Base-by-base conservation (phyloP, 495 filamentous ascomycete species). In the Neurospora tetraspora region DNA sequence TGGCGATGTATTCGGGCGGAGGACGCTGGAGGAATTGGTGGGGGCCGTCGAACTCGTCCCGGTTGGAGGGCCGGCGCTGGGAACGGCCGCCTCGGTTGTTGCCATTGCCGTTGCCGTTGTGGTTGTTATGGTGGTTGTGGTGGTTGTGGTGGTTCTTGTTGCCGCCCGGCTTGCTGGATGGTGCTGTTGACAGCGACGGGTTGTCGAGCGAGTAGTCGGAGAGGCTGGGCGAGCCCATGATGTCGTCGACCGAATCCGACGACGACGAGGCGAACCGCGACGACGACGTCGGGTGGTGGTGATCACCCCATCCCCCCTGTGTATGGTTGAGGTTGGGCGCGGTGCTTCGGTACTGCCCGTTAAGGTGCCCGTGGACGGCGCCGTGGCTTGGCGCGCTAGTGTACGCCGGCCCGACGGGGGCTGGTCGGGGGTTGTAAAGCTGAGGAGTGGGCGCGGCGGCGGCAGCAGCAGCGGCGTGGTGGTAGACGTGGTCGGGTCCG, bases 31-130 rank as follows among this genome's bases (percentile, higher is more conserved):
- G 85, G 71, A 92, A 89, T 78, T 96, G 93, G 77, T 93, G 89
- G 1, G 92, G 92, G 34, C 93, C 92, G 83, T 94, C 93, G 81
- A 95, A 96, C 80, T 95, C 93, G 86, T 95, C 93, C 43, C 92
- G 87, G 83, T 92, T 93, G n/a, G 91, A 92, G 40, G 91, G 86
- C 31, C 90, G 88, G 78, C 92, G 87, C 80, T 92, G 90, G 38
- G 90, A 84, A 73, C 89, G 85, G 27, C 27, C 11, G 11, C 53
- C 53, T 61, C 72, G 86, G 81, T 74, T 87, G 79, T 83, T 86
- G 72, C 83, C 81, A 70, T 83, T 86, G 69, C 74, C 77, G 79
- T 85, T 85, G 69, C 82, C 78, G 59, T 84, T 85, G 73, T 75
- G 53, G 23, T 59, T 59, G 47, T 59, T 59, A 1, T 53, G 43